Evolutionary conservation across 192 early-diverging fungal species (phyloP).

Genomic region (Backusella sp.): DNA sequence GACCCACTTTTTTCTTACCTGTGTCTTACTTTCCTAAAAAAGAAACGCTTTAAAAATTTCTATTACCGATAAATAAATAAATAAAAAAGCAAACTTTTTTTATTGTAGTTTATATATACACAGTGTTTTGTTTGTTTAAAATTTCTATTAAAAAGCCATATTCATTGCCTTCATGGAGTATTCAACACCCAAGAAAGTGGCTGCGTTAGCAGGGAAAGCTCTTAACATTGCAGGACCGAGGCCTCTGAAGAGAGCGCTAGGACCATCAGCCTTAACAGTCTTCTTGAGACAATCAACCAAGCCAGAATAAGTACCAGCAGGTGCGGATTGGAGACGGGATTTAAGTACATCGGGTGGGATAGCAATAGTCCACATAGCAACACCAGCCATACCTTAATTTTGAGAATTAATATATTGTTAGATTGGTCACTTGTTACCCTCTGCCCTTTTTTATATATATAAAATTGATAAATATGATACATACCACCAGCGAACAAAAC

Average conservation of each 20-base stretch:
- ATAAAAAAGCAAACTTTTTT: conserved; percentile 2
- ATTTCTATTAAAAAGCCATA: conserved; percentile 35
- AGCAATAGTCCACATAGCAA: conserved; percentile 97
- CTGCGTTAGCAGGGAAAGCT: conserved; percentile 84
- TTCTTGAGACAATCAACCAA: conserved; percentile 58
- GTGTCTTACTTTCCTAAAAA: neutral
- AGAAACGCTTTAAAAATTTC: neutral
- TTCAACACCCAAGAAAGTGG: conserved; percentile 71
- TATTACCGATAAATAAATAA: neutral
- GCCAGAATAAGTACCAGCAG: conserved; percentile 84
- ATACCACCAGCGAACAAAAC: conserved; percentile 91
- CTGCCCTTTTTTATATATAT: neutral
- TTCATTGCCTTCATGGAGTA: conserved; percentile 50
- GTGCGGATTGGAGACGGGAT: conserved; percentile 85
- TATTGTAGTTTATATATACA: neutral
- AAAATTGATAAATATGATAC: neutral
- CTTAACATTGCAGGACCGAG: conserved; percentile 84
- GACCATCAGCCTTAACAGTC: conserved; percentile 69
- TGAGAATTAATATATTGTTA: neutral
- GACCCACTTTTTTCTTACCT: neutral
- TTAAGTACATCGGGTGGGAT: conserved; percentile 92
- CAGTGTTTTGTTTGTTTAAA: neutral
- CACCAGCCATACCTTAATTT: conserved; percentile 81
- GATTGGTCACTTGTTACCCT: neutral
- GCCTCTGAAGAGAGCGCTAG: conserved; percentile 82